Percentiles rank a stretch among this genome's conserved stretches.
These are phyloP conservation scores for Candida piceae DNA, from an alignment of 805 yeast genomes.

Conservation along the genomic window DNA sequence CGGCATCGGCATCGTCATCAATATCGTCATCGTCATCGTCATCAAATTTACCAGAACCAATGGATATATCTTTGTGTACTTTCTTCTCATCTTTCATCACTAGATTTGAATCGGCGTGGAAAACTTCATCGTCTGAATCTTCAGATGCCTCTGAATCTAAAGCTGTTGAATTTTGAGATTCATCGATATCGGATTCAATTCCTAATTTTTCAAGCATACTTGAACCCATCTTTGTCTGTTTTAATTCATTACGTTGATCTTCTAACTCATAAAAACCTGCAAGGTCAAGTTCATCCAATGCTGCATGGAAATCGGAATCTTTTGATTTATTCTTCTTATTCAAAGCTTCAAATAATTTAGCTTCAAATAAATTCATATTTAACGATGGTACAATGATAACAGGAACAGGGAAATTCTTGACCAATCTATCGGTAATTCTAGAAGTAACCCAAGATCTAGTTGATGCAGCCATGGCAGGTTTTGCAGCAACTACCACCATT, in stretches of 20 bases:
- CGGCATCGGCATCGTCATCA: slow-evolving; percentile 6
- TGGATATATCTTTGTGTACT: too few relatives aligned
- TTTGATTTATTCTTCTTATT: slow-evolving; percentile 18
- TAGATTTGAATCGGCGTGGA: slow-evolving; percentile 4
- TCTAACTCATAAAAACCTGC: slow-evolving; percentile 23
- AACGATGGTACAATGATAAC: slow-evolving; percentile 61
- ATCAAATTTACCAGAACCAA: slow-evolving; percentile 8
- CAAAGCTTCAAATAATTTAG: slow-evolving; percentile 33
- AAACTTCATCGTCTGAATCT: slow-evolving; percentile 4
- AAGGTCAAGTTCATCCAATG: slow-evolving; percentile 18
- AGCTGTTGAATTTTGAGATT: neutral
- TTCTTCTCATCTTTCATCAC: slow-evolving; percentile 5
- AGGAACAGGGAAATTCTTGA: slow-evolving; percentile 60
- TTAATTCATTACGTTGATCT: slow-evolving; percentile 20
- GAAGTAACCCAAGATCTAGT: slow-evolving; percentile 57
- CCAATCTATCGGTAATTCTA: slow-evolving; percentile 58
- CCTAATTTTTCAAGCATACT: slow-evolving; percentile 6
- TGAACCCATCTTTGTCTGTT: slow-evolving; percentile 10
- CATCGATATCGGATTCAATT: too few relatives aligned
- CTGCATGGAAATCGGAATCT: slow-evolving; percentile 12
- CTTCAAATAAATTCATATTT: slow-evolving; percentile 51
- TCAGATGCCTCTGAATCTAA: neutral
- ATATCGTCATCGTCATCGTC: slow-evolving; percentile 8
- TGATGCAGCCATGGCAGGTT: slow-evolving; percentile 45
- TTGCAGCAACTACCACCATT: slow-evolving; percentile 50